A percentile compares a stretch with the other conserved stretches of the same genome.
phyloP scores from a whole-genome alignment of 305 asterid species.

The Fraxinus sp. region DNA sequence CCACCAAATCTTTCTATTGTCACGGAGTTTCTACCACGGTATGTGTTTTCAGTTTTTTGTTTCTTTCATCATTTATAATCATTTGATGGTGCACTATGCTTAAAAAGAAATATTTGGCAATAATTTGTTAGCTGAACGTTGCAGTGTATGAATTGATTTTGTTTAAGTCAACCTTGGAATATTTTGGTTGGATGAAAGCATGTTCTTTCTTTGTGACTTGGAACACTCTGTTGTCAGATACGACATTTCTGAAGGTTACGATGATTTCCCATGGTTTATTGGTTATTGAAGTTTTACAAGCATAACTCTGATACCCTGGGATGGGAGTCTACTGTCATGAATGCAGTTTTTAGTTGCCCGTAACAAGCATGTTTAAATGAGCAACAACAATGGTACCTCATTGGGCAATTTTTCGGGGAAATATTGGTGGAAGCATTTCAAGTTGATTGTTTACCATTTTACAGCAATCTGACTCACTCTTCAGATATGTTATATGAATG shows the following conservation, averaged over 20 bases:
- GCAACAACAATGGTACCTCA: not conserved
- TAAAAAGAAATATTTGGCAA: not conserved
- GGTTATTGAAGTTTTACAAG: not conserved
- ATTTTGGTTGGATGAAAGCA: constrained; percentile 1
- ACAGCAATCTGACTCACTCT: not conserved
- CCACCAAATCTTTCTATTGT: constrained; percentile 97
- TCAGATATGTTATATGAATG: not conserved
- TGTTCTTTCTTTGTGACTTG: not conserved
- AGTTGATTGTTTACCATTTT: not conserved
- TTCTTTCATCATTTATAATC: constrained; percentile 13
- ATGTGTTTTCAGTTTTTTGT: constrained; percentile 29
- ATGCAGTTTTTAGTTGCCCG: not conserved
- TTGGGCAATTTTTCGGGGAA: not conserved
- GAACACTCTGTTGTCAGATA: constrained; percentile 3
- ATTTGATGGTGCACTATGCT: not conserved
- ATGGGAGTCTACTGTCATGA: not conserved
- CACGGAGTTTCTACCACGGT: constrained; percentile 95
- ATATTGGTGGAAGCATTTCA: not conserved
- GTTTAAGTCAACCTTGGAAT: constrained; percentile 11
- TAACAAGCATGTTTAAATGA: not conserved
- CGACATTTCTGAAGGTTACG: not conserved
- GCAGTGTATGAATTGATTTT: constrained; percentile 5
- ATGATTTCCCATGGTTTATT: not conserved
- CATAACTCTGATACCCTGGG: not conserved
- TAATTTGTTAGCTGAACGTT: not conserved